A percentile compares a stretch with the other conserved stretches of the same genome.
These are phyloP conservation scores for Emergomyces africanus DNA, from an alignment of 2,329 filamentous ascomycete genomes.

Conservation along the genomic window DNA sequence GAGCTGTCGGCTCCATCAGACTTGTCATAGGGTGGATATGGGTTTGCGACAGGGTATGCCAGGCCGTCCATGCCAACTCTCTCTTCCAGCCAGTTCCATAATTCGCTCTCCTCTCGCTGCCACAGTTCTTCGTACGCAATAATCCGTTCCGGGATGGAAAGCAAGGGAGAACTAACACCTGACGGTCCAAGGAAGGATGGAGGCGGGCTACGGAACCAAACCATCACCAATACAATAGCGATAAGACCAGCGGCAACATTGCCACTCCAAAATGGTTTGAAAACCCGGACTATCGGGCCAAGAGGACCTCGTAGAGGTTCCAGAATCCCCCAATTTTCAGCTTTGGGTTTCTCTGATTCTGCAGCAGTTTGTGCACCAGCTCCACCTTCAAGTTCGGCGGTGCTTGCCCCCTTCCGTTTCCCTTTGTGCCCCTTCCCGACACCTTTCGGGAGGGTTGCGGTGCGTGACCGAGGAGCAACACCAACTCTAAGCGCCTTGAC, in stretches of 20 bases:
- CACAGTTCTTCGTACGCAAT: slow-evolving; percentile 90
- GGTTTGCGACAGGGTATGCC: slow-evolving; percentile 23
- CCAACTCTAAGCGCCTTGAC: slow-evolving; percentile 60
- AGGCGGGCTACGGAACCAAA: slow-evolving; percentile 50
- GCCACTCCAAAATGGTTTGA: slow-evolving; percentile 59
- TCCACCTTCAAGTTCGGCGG: slow-evolving; percentile 24
- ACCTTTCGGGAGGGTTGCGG: slow-evolving; percentile 35
- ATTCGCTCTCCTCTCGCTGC: slow-evolving; percentile 70
- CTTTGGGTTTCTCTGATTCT: slow-evolving; percentile 25
- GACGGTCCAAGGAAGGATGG: slow-evolving; percentile 22
- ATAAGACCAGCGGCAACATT: slow-evolving; percentile 68
- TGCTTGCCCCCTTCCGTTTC: slow-evolving; percentile 46
- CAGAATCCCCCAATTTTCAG: slow-evolving; percentile 61
- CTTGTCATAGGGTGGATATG: slow-evolving; percentile 6
- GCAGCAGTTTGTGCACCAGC: slow-evolving; percentile 33
- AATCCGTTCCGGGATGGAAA: slow-evolving; percentile 50
- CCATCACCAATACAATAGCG: slow-evolving; percentile 57
- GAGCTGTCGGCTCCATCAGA: not conserved
- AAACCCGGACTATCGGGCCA: slow-evolving; percentile 55
- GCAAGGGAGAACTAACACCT: slow-evolving; percentile 26
- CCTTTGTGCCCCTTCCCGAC: slow-evolving; percentile 44
- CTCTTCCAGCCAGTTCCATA: slow-evolving; percentile 92
- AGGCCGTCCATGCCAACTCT: slow-evolving; percentile 58
- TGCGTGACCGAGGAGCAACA: slow-evolving; percentile 51
- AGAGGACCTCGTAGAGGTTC: slow-evolving; percentile 62